phyloP scores from a whole-genome alignment of 2,329 filamentous ascomycete species.

The Cladosporium sp. region DNA sequence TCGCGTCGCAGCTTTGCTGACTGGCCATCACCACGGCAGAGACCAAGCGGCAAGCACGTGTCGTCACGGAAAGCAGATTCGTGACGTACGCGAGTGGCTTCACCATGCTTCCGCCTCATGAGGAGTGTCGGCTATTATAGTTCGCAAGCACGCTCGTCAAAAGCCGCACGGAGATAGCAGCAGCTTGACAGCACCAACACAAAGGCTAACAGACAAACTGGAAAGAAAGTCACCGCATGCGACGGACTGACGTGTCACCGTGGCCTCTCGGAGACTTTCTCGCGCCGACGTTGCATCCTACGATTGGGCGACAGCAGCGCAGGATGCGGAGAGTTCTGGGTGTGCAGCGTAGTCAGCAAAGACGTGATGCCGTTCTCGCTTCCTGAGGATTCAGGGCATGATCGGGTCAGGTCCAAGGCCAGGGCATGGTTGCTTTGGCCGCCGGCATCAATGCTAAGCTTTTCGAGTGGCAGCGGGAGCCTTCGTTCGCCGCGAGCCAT shows the following conservation, averaged over 20 bases:
- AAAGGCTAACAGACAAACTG: background rate
- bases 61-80: background rate
- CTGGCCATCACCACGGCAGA: background rate
- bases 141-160: background rate
- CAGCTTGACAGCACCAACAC: background rate
- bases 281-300: conserved; percentile 5
- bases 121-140: background rate
- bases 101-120: background rate
- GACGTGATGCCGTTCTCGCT: background rate
- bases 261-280: conserved; percentile 7
- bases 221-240: background rate
- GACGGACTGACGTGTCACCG: background rate
- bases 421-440: background rate
- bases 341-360: conserved; percentile 3
- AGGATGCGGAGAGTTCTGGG: conserved; percentile 1
- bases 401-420: background rate
- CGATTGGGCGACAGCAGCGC: background rate
- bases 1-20: background rate
- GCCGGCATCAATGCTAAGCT: conserved; percentile 1
- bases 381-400: background rate
- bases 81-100: background rate
- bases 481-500: background rate
- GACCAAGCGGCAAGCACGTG: background rate
- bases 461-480: background rate
- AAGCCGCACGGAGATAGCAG: background rate